A percentile compares a stretch with the other conserved stretches of the same genome.
These are phyloP conservation scores for Uronychia setigera DNA, from an alignment of 73 alveolate genomes.

Conservation along the genomic window DNA sequence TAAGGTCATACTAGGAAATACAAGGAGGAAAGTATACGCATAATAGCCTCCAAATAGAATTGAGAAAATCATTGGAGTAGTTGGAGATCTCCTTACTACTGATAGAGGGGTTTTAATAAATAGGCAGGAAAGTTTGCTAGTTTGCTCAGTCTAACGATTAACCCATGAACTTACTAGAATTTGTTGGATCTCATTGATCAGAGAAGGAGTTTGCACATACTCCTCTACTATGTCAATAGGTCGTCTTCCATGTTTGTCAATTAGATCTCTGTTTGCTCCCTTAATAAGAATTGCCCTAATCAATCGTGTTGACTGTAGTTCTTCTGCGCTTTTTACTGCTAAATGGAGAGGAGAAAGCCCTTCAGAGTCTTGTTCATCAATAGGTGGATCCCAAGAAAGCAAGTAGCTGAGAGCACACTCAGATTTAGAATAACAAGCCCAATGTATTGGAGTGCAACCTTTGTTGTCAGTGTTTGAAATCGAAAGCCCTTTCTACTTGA, in stretches of 20 bases:
- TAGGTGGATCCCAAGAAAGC: constrained; percentile 76
- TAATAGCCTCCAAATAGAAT: constrained; percentile 2
- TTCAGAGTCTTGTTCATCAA: constrained; percentile 79
- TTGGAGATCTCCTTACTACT: constrained; percentile 12
- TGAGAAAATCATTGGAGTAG: constrained; percentile 27
- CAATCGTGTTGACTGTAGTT: constrained; percentile 64
- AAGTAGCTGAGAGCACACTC: constrained; percentile 90
- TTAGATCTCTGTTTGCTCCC: constrained; percentile 79
- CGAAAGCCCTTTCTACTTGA: constrained; percentile 76
- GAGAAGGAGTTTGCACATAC: constrained; percentile 16
- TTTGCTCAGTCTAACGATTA: constrained; percentile 1
- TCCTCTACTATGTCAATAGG: constrained; percentile 40
- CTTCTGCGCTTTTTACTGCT: constrained; percentile 82
- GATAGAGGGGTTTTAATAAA: constrained; percentile 47
- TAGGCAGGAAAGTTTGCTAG: constrained; percentile 21
- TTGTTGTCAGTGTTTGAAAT: constrained; percentile 71
- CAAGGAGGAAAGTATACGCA: constrained; percentile 4
- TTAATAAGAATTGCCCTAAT: constrained; percentile 79
- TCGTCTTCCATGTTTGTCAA: constrained; percentile 65
- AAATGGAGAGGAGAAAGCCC: constrained; percentile 92
- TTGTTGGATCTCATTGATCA: constrained; percentile 25
- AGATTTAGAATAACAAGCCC: constrained; percentile 95
- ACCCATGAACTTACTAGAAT: constrained; percentile 18
- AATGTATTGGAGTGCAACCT: constrained; percentile 94
- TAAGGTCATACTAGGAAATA: constrained; percentile 33